phyloP scores from a whole-genome alignment of 306 rosid species.

The Cicer bijugum region DNA sequence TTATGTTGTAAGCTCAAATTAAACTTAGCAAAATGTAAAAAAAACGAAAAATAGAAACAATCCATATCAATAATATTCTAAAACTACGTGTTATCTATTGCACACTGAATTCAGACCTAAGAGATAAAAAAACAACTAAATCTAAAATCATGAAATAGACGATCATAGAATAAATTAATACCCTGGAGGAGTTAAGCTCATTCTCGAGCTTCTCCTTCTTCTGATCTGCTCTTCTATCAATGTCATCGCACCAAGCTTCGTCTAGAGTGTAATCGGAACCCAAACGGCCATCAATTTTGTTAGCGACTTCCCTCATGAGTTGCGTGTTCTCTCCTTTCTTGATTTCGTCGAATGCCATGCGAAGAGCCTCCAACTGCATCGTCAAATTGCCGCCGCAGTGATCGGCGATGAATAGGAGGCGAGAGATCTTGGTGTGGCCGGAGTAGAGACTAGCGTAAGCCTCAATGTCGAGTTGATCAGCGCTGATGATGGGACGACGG shows the following conservation, averaged over 20 bases:
- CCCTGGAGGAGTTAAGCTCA: slow-evolving; percentile 91
- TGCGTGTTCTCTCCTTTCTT: slow-evolving; percentile 92
- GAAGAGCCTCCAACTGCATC: slow-evolving; percentile 86
- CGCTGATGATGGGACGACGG: slow-evolving; percentile 68
- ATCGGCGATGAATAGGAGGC: slow-evolving; percentile 74
- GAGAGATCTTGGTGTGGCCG: slow-evolving; percentile 76
- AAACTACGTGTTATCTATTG: no score
- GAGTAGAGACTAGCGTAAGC: slow-evolving; percentile 78
- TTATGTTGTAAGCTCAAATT: background rate
- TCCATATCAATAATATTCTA: background rate
- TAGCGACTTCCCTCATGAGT: slow-evolving; percentile 73
- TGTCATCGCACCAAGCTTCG: slow-evolving; percentile 63
- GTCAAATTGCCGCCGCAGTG: slow-evolving; percentile 55
- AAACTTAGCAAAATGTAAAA: background rate
- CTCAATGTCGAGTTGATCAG: slow-evolving; percentile 84
- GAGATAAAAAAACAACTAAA: background rate
- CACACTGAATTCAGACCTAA: slow-evolving; percentile 5
- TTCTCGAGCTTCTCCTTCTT: slow-evolving; percentile 95
- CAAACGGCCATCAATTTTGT: slow-evolving; percentile 71
- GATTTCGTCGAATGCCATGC: slow-evolving; percentile 93
- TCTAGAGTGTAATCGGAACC: slow-evolving; percentile 67
- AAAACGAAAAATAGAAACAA: background rate
- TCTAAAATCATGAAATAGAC: background rate
- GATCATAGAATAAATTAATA: slow-evolving; percentile 12
- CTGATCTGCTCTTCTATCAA: slow-evolving; percentile 79